Conservation (phyloP, 768 basidiomycete species). For the Russula abietina region DNA sequence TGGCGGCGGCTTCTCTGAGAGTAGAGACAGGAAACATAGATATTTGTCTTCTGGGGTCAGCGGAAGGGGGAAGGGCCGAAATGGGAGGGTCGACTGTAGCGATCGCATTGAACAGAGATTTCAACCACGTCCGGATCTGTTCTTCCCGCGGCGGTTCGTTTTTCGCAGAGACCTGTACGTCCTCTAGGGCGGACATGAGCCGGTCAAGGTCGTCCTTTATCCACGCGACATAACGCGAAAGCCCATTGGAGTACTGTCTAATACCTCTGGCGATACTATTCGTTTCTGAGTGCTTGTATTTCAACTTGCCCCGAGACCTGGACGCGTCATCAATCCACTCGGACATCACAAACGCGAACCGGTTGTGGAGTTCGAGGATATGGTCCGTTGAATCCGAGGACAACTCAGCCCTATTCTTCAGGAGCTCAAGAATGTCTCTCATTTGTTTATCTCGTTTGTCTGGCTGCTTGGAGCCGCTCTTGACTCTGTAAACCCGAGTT, state of each 20-base stretch:
- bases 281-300: background rate
- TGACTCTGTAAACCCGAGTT: no score
- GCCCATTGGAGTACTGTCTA: no score
- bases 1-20: no score
- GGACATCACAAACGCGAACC: constrained; percentile 10
- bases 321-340: constrained; percentile 14
- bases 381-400: constrained; percentile 11
- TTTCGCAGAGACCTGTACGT: no score
- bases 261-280: constrained; percentile 15
- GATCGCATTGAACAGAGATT: constrained; percentile 13
- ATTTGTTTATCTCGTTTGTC: constrained; percentile 3
- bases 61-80: no score
- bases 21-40: no score
- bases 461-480: constrained; percentile 4
- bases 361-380: constrained; percentile 11
- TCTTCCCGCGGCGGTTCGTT: no score
- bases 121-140: constrained; percentile 14
- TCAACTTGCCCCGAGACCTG: constrained; percentile 13
- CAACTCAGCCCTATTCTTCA: constrained; percentile 3
- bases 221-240: no score
- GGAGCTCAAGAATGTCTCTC: background rate
- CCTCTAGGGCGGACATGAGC: no score
- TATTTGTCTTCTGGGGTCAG: no score
- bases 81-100: background rate
- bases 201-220: no score